Evolutionary conservation across 305 asterid species (phyloP), one percentile per base, ranked within the genome.

Genomic region (Andrographis paniculata): DNA sequence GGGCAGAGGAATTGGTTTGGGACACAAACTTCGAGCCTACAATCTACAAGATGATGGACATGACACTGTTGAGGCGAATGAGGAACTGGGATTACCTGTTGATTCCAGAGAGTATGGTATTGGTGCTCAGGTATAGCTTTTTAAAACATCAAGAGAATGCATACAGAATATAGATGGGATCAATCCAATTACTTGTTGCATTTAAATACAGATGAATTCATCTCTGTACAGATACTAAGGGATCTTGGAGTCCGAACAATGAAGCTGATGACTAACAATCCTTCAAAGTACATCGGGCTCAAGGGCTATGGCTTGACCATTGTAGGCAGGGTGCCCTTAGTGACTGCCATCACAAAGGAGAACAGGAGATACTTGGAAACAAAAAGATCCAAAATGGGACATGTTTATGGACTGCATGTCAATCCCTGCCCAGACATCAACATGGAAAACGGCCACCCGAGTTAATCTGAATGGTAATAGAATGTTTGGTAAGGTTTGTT

Each of bases 251-350:
- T 89, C 20, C 66, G 95, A 53, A 89, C 94, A 0, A 89, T 89
- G 98, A 82, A 69, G 66, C 71, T 89, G 72, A 85, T 89, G 98
- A 89, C 98, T 3, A 89, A 89, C 74, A 89, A 89, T 67, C 98
- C 98, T 39, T 80, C 98, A 21, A 89, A 89, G 67, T 89, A 89
- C 62, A 64, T 62, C 6, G 98, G 95, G 38, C 84, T 89, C 50
- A 85, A 85, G 59, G 98, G 98, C 12, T 89, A 89, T 37, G 96
- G 98, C 20, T 64, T 89, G 66, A 76, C 89, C 15, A 73, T 89
- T 56, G 70, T 76, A 3, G 98, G 94, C 28, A 55, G 98, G 53
- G 94, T 89, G 15, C 88, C 95, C 7, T 72, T 88, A 5, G 67
- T 82, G 53, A 68, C 83, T 31, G 79, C 79, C 42, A 70, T 82